Evolutionary conservation across 169 alveolate species (phyloP).

Genomic region (Eimeria sp.): DNA sequence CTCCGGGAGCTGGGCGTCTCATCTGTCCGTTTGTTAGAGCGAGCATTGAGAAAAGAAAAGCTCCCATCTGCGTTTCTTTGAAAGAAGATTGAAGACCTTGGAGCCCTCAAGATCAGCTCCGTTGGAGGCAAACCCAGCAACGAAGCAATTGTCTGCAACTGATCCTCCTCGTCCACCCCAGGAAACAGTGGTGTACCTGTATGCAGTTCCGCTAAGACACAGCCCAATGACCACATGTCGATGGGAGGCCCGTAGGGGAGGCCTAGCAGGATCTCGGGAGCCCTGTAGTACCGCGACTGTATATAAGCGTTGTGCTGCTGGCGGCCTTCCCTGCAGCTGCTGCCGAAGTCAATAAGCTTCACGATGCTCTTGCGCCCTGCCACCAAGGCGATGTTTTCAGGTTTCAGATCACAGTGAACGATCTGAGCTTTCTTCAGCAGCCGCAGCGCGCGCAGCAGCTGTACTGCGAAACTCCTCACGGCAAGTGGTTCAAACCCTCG

Average conservation of each 20-base stretch:
- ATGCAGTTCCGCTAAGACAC: slow-evolving; percentile 98
- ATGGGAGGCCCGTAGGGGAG: slow-evolving; percentile 98
- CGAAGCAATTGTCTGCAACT: slow-evolving; percentile 90
- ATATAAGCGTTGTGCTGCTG: slow-evolving; percentile 94
- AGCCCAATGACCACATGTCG: slow-evolving; percentile 99
- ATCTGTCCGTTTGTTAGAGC: neutral
- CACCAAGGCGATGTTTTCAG: slow-evolving; percentile 95
- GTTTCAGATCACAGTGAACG: slow-evolving; percentile 97
- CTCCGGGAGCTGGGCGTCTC: neutral
- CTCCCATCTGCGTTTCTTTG: slow-evolving; percentile 6
- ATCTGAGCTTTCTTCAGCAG: slow-evolving; percentile 89
- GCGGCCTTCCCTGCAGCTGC: slow-evolving; percentile 97
- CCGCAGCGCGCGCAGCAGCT: slow-evolving; percentile 90
- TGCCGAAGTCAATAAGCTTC: slow-evolving; percentile 98
- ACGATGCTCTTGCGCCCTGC: slow-evolving; percentile 80
- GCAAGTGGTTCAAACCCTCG: slow-evolving; percentile 72
- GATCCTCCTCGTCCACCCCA: slow-evolving; percentile 85
- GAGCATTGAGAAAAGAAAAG: neutral
- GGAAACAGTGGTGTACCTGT: slow-evolving; percentile 94
- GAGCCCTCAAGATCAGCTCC: slow-evolving; percentile 44
- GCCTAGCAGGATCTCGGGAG: slow-evolving; percentile 99
- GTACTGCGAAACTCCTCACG: slow-evolving; percentile 85
- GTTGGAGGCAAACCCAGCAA: slow-evolving; percentile 84
- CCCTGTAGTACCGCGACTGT: slow-evolving; percentile 98
- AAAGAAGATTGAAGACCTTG: slow-evolving; percentile 48